Percentiles rank a stretch among this genome's conserved stretches.
phyloP scores from a whole-genome alignment of 2,329 filamentous ascomycete genomes.

The Herpomyces periplanetae region DNA sequence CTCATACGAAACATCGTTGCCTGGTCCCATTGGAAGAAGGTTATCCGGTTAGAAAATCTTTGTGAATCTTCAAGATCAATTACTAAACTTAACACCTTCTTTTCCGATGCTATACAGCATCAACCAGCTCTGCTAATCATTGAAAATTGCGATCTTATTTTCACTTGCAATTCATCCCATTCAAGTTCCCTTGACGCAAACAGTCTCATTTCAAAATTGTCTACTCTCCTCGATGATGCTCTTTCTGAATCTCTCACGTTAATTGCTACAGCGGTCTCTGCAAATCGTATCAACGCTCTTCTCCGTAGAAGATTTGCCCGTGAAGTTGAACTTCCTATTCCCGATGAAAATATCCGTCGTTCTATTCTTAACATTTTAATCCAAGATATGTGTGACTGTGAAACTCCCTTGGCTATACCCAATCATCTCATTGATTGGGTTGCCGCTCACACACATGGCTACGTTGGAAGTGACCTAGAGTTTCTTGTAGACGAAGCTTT shows the following conservation, averaged over 20 bases:
- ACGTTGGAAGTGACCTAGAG: slow-evolving; percentile 36
- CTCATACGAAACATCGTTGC: slow-evolving; percentile 23
- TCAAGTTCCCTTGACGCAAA: slow-evolving; percentile 7
- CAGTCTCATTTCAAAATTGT: slow-evolving; percentile 16
- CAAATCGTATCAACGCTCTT: slow-evolving; percentile 27
- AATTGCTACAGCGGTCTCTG: slow-evolving; percentile 29
- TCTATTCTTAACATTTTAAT: slow-evolving; percentile 27
- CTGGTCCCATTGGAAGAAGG: slow-evolving; percentile 24
- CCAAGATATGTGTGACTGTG: slow-evolving; percentile 10
- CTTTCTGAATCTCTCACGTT: slow-evolving; percentile 9
- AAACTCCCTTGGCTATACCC: slow-evolving; percentile 7
- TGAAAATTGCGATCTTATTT: slow-evolving; percentile 31
- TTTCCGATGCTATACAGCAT: slow-evolving; percentile 22
- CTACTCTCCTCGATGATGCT: too few relatives aligned
- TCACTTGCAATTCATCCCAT: slow-evolving; percentile 15
- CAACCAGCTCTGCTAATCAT: slow-evolving; percentile 43
- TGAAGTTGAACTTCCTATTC: slow-evolving; percentile 34
- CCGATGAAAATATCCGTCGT: slow-evolving; percentile 24
- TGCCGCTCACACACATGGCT: slow-evolving; percentile 45
- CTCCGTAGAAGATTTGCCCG: slow-evolving; percentile 23
- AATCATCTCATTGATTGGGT: slow-evolving; percentile 17
- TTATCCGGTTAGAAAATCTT: slow-evolving; percentile 17
- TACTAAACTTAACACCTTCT: slow-evolving; percentile 20
- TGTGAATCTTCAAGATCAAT: slow-evolving; percentile 15
- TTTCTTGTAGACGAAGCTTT: slow-evolving; percentile 18